A percentile compares a stretch with the other conserved stretches of the same genome.
Conservation (phyloP, 2,329 filamentous ascomycete species). For the Alternaria solani region DNA sequence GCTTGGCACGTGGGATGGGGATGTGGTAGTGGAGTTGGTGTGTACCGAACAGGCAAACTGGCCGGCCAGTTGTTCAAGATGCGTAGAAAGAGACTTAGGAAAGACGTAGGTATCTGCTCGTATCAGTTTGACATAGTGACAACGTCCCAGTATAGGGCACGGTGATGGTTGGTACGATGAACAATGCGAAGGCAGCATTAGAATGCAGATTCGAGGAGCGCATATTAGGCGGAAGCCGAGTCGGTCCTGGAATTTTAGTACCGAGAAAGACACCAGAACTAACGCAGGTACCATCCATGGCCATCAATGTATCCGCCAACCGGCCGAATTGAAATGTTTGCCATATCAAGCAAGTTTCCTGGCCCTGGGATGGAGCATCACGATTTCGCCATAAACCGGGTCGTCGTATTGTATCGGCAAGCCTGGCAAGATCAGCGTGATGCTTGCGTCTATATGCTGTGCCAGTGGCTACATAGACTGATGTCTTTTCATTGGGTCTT, state of each 20-base stretch:
- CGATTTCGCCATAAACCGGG: not conserved
- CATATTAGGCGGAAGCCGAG: not conserved
- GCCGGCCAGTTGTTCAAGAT: not conserved
- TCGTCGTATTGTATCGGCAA: not conserved
- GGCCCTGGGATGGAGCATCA: not conserved
- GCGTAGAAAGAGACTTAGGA: not conserved
- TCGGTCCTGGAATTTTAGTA: not conserved
- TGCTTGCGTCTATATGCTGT: not conserved
- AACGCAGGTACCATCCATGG: conserved; percentile 9
- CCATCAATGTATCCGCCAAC: not conserved
- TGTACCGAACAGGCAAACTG: conserved; percentile 3
- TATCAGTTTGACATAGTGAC: too few species aligned
- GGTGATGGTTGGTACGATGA: not conserved
- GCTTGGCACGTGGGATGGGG: conserved; percentile 12
- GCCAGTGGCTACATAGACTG: not conserved
- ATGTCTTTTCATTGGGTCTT: not conserved
- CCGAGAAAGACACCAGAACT: not conserved
- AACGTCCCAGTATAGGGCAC: not conserved
- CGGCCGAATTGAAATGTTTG: not conserved
- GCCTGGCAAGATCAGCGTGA: not conserved
- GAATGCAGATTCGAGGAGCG: not conserved
- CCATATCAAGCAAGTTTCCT: not conserved
- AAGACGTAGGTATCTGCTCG: not conserved
- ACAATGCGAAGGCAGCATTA: not conserved
- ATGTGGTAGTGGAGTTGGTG: conserved; percentile 9